Evolutionary conservation across 1,284 basidiomycete species (phyloP).

Genomic region (Fomes fomentarius): DNA sequence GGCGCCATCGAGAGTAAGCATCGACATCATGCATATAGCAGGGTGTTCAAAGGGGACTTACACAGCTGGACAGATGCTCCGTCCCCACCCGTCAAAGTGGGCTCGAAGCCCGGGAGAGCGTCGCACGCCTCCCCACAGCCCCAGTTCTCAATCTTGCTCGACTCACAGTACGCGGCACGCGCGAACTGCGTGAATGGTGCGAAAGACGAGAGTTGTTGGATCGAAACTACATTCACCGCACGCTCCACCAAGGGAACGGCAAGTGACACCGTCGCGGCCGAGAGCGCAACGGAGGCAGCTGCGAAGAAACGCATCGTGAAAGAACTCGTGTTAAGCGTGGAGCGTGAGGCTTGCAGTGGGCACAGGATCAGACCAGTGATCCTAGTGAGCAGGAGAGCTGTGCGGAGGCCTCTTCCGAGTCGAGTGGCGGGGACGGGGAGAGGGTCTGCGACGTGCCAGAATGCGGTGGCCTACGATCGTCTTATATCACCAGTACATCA

Average conservation of each 20-base stretch:
- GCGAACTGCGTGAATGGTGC: conserved; percentile 53
- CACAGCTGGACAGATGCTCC: conserved; percentile 48
- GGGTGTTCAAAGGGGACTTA: conserved; percentile 33
- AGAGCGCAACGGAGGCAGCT: conserved; percentile 3
- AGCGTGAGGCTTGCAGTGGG: background rate
- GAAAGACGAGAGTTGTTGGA: conserved; percentile 39
- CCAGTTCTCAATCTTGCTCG: conserved; percentile 44
- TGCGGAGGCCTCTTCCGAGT: conserved; percentile 4
- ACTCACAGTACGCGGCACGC: conserved; percentile 53
- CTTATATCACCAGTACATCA: background rate
- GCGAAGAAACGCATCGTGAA: conserved; percentile 16
- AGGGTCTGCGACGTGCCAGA: background rate
- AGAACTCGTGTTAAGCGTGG: too few species aligned
- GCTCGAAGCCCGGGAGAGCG: conserved; percentile 46
- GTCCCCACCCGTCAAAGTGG: conserved; percentile 49
- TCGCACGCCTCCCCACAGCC: conserved; percentile 49
- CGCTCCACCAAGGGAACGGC: conserved; percentile 18
- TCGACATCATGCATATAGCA: background rate
- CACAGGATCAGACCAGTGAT: background rate
- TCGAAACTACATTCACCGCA: conserved; percentile 37
- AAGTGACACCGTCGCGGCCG: conserved; percentile 5
- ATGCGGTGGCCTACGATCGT: background rate
- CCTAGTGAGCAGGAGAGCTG: background rate
- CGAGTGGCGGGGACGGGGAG: conserved; percentile 1
- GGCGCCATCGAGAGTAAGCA: background rate